Evolutionary conservation across 1,284 basidiomycete species (phyloP).

Genomic region (Sporisorium sorghi): DNA sequence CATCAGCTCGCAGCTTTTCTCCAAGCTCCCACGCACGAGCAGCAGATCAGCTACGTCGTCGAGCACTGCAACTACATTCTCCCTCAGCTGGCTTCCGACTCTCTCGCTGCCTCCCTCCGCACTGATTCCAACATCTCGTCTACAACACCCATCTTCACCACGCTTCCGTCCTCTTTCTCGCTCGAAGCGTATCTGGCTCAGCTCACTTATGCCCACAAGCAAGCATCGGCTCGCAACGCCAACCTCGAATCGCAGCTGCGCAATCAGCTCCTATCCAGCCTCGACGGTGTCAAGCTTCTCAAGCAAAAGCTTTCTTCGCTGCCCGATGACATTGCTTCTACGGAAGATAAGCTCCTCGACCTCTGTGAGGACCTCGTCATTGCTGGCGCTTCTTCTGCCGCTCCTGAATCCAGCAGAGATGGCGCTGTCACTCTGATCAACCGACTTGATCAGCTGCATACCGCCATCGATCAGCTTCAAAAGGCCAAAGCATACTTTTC

Average conservation of each 20-base stretch:
- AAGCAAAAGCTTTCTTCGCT: constrained; percentile 29
- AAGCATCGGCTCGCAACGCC: constrained; percentile 13
- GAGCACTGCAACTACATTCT: constrained; percentile 47
- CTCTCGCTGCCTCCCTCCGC: constrained; percentile 19
- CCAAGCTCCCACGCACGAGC: constrained; percentile 18
- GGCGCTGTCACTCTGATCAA: constrained; percentile 26
- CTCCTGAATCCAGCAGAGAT: constrained; percentile 20
- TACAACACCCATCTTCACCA: constrained; percentile 13
- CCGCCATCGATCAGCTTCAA: constrained; percentile 39
- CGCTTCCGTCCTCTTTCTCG: constrained; percentile 28
- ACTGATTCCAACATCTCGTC: not conserved
- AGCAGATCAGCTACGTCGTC: constrained; percentile 32
- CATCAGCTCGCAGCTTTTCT: constrained; percentile 34
- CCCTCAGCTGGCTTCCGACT: constrained; percentile 38
- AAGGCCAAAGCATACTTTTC: constrained; percentile 50
- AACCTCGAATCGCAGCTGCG: constrained; percentile 37
- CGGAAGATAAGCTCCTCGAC: constrained; percentile 48
- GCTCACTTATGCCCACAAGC: constrained; percentile 27
- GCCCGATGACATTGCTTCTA: constrained; percentile 40
- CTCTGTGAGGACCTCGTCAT: constrained; percentile 48
- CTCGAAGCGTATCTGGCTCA: constrained; percentile 36
- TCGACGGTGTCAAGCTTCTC: constrained; percentile 33
- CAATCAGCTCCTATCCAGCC: constrained; percentile 30
- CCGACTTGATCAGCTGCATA: constrained; percentile 34
- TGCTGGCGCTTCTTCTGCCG: not conserved